Conservation (phyloP, 1,139 yeast species). For the Yamadazyma jaroonii region DNA sequence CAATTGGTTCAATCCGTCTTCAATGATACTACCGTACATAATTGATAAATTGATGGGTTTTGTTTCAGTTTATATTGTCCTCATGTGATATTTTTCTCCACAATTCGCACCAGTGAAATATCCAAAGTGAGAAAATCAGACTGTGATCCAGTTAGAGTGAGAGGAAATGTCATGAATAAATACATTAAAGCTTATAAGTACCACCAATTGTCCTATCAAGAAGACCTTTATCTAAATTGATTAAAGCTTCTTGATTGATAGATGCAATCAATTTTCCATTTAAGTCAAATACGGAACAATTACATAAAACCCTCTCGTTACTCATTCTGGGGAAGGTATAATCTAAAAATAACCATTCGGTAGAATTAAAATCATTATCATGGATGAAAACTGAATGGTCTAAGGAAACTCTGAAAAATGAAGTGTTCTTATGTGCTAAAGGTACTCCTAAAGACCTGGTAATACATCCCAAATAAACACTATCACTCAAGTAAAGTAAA, state of each 20-base stretch:
- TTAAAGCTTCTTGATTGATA: constrained; percentile 38
- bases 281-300: constrained; percentile 29
- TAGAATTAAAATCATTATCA: constrained; percentile 49
- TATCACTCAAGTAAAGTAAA: constrained; percentile 29
- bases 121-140: no score
- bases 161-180: no score
- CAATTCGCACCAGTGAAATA: not conserved
- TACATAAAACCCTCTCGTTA: constrained; percentile 39
- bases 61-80: not conserved
- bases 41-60: not conserved
- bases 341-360: constrained; percentile 50
- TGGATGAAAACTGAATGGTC: constrained; percentile 52
- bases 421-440: constrained; percentile 15
- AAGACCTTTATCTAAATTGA: constrained; percentile 22
- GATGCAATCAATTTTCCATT: constrained; percentile 35
- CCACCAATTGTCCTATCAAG: constrained; percentile 17
- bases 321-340: constrained; percentile 33
- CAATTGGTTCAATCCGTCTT: constrained; percentile 34
- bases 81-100: constrained; percentile 8
- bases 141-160: no score
- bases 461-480: constrained; percentile 29
- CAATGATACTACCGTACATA: constrained; percentile 12
- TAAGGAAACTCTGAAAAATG: constrained; percentile 39
- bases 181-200: constrained; percentile 11
- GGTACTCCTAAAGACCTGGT: constrained; percentile 25